Evolutionary conservation across 805 yeast genomes (phyloP), one percentile per base, ranked within the genome.

Genomic region (Huiozyma sinensis): DNA sequence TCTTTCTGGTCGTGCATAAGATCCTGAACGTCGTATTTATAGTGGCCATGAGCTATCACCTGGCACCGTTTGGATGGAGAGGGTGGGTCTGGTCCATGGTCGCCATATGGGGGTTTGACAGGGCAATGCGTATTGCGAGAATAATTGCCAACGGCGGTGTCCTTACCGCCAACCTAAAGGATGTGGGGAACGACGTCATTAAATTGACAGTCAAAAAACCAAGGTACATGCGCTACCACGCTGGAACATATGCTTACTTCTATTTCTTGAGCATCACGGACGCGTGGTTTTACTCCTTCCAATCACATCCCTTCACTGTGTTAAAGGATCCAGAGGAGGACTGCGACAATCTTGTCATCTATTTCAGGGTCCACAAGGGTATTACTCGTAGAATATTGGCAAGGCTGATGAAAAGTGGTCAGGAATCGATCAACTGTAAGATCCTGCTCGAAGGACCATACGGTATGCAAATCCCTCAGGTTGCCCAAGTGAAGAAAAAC

Each of bases 221-320:
- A 13, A 54, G 56, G 5, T 56, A 54, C 42, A 75, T 80, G 71
- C 65, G 64, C 36, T 64, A 71, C 17, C 62, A 54, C 45, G 81
- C 87, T 2, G 83, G 85, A 29, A 66, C 73, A 11, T 76, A 65
- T 56, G 76, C 71, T 1, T 82, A 68, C 53, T 61, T 84, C 33
- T 72, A 79, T 61, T 77, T 82, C 57, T 49, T 79, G 45, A 64
- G 73, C 38, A 68, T 72, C 13, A 55, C 63, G 3, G 61, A 70
- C 34, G 77, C 80, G 58, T 80, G 81, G 79, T 54, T 53, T 44
- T 55, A 53, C 32, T 47, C 54, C 11, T 56, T 57, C 46, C 86
- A 82, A 57, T 75, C 82, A 5, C 88, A 83, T 58, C 90, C 90
- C 4, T 82, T 84, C 62, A 79, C 89, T 1, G 60, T 75, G 6